These are phyloP conservation scores for Parietaria judaica DNA, from an alignment of 306 rosid species.

Conservation along the genomic window DNA sequence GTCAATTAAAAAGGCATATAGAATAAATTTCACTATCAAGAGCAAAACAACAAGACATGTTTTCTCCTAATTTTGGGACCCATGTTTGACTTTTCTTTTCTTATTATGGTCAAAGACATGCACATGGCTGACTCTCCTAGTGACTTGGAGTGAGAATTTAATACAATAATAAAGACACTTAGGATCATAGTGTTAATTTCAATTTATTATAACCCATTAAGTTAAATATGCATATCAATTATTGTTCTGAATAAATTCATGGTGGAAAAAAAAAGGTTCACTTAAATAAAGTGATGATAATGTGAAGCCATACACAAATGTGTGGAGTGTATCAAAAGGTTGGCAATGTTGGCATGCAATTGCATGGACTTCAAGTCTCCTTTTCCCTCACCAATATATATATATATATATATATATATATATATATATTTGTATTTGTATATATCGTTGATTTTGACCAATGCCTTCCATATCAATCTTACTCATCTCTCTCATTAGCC, in stretches of 20 bases:
- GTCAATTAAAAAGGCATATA: neutral
- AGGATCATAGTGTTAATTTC: too few species aligned
- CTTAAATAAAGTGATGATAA: neutral
- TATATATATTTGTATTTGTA: too few species aligned
- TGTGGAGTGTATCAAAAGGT: slow-evolving; percentile 3
- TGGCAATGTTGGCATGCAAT: neutral
- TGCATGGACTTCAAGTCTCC: neutral
- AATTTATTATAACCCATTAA: too few species aligned
- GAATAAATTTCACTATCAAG: neutral
- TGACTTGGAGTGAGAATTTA: neutral
- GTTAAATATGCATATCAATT: too few species aligned
- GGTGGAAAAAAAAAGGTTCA: neutral
- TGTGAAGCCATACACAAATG: neutral
- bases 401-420: too few species aligned
- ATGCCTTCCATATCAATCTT: slow-evolving; percentile 6
- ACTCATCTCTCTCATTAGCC: neutral
- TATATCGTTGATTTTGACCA: neutral
- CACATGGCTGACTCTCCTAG: neutral
- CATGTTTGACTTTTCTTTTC: neutral
- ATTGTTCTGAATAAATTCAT: too few species aligned
- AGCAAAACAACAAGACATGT: neutral
- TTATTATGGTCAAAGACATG: neutral
- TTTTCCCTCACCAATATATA: neutral
- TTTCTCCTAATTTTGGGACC: slow-evolving; percentile 6
- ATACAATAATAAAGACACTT: neutral